phyloP scores from a whole-genome alignment of 1,139 yeast genomes.

The Saccharomycopsis phalli region DNA sequence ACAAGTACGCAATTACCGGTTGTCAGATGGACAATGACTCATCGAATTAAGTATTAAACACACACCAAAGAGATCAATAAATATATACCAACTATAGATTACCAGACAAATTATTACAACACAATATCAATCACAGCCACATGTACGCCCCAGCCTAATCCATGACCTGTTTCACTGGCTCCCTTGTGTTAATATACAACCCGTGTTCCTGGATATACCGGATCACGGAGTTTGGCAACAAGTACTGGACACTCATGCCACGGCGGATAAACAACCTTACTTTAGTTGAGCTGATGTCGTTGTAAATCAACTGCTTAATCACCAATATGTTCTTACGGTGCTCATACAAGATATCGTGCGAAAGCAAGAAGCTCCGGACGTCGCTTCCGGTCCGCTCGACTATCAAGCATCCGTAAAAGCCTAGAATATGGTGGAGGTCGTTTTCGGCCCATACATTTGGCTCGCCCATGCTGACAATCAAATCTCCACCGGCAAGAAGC shows the following conservation, averaged over 20 bases:
- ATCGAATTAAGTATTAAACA: too few species aligned
- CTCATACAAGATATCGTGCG: slow-evolving; percentile 96
- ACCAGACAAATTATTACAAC: too few species aligned
- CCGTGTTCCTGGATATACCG: slow-evolving; percentile 90
- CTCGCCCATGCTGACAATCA: slow-evolving; percentile 98
- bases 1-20: too few species aligned
- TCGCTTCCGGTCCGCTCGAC: slow-evolving; percentile 97
- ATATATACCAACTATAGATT: too few species aligned
- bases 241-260: slow-evolving; percentile 93
- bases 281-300: slow-evolving; percentile 92
- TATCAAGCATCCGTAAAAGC: slow-evolving; percentile 90
- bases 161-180: slow-evolving; percentile 90
- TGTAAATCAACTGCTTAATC: slow-evolving; percentile 90
- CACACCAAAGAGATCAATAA: too few species aligned
- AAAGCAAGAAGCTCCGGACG: slow-evolving; percentile 80
- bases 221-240: slow-evolving; percentile 89
- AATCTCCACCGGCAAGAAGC: slow-evolving; percentile 96
- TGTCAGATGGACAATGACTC: too few species aligned
- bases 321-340: slow-evolving; percentile 89
- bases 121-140: too few species aligned
- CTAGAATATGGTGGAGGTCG: slow-evolving; percentile 90
- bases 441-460: slow-evolving; percentile 98
- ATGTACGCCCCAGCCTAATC: slow-evolving; percentile 36
- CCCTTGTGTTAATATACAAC: slow-evolving; percentile 74
- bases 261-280: slow-evolving; percentile 85